Evolutionary conservation across 1,284 basidiomycete genomes (phyloP).

Genomic region (Ceratobasidium sp.): DNA sequence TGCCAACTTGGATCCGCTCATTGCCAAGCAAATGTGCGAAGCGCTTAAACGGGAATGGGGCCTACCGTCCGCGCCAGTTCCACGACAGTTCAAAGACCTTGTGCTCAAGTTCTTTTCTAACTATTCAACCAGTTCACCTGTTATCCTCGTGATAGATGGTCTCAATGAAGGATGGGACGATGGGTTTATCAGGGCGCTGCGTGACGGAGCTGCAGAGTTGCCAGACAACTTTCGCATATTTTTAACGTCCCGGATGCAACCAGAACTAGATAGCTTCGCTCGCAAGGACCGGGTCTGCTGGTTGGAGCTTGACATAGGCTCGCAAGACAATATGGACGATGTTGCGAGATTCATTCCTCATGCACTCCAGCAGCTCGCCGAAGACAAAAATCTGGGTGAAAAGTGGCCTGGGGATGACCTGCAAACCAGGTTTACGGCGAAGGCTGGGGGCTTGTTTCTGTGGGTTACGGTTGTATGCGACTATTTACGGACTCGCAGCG

Average conservation of each 20-base stretch:
- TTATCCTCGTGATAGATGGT: not conserved
- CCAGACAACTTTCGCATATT: not conserved
- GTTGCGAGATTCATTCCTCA: not conserved
- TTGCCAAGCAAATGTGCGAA: not conserved
- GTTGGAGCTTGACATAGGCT: not conserved
- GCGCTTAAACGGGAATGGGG: not conserved
- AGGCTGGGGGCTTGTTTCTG: not conserved
- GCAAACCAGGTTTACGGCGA: not conserved
- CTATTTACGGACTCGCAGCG: constrained; percentile 21
- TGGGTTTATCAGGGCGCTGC: not conserved
- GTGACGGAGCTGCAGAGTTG: not conserved
- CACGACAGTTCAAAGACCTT: not conserved
- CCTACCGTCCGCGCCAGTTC: not conserved
- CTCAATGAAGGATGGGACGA: not conserved
- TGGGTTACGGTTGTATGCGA: not conserved
- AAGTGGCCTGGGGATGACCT: not conserved
- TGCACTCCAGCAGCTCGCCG: not conserved
- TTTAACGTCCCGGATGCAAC: not conserved
- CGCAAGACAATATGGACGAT: not conserved
- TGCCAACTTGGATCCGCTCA: too few species aligned
- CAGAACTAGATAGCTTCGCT: not conserved
- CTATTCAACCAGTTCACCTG: not conserved
- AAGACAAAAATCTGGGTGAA: not conserved
- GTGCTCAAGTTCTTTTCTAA: not conserved
- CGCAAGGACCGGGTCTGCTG: not conserved